Percentiles rank a stretch among this genome's conserved stretches.
Evolutionary conservation across 106 monocot species (phyloP).

Genomic region (Posidonia australis): DNA sequence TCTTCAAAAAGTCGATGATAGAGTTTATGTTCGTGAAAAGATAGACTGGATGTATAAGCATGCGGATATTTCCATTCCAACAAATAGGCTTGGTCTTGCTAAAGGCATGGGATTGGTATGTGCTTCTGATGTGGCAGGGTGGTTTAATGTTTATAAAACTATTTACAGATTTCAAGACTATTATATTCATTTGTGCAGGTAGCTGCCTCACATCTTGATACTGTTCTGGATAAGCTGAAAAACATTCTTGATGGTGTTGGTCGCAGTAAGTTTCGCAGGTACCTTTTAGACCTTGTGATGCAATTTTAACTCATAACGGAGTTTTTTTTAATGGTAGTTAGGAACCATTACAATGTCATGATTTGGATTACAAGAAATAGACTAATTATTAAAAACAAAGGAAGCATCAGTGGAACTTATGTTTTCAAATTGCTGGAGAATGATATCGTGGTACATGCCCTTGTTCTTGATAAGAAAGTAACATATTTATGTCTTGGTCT

Average conservation of each 20-base stretch:
- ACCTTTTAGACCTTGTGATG: slow-evolving; percentile 8
- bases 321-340: background rate
- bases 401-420: no score
- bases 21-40: slow-evolving; percentile 66
- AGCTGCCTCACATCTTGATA: slow-evolving; percentile 90
- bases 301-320: no score
- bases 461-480: no score
- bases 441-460: no score
- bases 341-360: no score
- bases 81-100: slow-evolving; percentile 90
- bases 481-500: no score
- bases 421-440: no score
- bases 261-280: slow-evolving; percentile 68
- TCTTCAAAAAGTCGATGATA: slow-evolving; percentile 96
- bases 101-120: slow-evolving; percentile 99
- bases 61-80: slow-evolving; percentile 68
- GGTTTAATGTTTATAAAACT: background rate
- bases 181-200: slow-evolving; percentile 35
- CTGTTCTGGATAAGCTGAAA: slow-evolving; percentile 86
- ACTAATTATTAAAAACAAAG: no score
- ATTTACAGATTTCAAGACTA: slow-evolving; percentile 1
- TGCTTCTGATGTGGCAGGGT: background rate
- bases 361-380: no score
- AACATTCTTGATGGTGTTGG: slow-evolving; percentile 78
- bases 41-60: slow-evolving; percentile 89